Evolutionary conservation across 129 eudicot genomes (phyloP).

Genomic region (Helichrysum umbraculigerum): DNA sequence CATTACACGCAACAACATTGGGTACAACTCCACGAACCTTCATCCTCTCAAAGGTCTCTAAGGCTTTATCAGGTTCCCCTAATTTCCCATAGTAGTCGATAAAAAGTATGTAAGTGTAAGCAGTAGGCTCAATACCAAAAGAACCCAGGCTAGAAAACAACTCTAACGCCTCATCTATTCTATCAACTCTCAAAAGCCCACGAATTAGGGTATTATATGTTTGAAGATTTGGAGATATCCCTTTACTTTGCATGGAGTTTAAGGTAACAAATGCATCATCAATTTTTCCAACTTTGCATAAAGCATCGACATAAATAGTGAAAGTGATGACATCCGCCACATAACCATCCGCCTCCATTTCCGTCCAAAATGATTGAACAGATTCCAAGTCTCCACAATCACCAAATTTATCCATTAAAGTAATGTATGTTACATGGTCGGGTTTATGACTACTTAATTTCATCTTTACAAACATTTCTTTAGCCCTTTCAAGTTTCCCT

Average conservation of each 20-base stretch:
- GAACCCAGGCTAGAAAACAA: constrained; percentile 58
- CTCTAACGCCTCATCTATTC: constrained; percentile 63
- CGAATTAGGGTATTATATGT: constrained; percentile 79
- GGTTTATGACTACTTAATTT: constrained; percentile 74
- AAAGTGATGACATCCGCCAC: constrained; percentile 77
- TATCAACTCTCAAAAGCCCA: constrained; percentile 68
- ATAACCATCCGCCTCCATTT: constrained; percentile 92
- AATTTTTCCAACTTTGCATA: constrained; percentile 76
- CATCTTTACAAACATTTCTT: constrained; percentile 74
- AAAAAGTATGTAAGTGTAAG: constrained; percentile 78
- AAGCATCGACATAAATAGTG: constrained; percentile 72
- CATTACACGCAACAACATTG: constrained; percentile 84
- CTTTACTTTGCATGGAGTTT: constrained; percentile 57
- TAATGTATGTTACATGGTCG: constrained; percentile 84
- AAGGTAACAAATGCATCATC: constrained; percentile 71
- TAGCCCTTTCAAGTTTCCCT: constrained; percentile 69
- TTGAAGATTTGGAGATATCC: constrained; percentile 72
- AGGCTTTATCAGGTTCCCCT: constrained; percentile 76
- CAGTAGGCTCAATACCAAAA: constrained; percentile 56
- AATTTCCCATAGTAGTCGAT: constrained; percentile 86
- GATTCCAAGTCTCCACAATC: constrained; percentile 72
- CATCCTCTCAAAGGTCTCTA: constrained; percentile 82
- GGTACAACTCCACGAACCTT: constrained; percentile 82
- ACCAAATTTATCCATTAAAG: constrained; percentile 81
- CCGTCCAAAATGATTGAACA: constrained; percentile 61